A percentile compares a stretch with the other conserved stretches of the same genome.
phyloP scores from a whole-genome alignment of 202 grass and related monocot species.

The Panicum virgatum region DNA sequence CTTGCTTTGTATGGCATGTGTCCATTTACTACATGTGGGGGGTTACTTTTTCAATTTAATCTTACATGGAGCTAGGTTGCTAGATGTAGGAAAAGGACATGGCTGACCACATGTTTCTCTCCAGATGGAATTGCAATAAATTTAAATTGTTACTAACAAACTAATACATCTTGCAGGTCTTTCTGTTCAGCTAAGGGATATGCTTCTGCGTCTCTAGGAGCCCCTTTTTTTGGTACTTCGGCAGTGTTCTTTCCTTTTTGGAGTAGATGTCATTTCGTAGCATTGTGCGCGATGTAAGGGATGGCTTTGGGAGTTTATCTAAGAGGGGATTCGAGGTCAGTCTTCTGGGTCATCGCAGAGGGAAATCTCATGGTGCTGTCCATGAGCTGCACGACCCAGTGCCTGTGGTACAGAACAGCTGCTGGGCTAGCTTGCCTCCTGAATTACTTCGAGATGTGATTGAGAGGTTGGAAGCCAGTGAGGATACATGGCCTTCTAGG shows the following conservation, averaged over 20 bases:
- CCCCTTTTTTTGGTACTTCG: not conserved
- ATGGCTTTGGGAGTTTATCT: conserved; percentile 86
- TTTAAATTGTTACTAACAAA: conserved; percentile 15
- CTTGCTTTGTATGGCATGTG: not conserved
- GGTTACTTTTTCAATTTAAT: not conserved
- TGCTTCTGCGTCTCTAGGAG: conserved; percentile 9
- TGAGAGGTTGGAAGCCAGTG: conserved; percentile 65
- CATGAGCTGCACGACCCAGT: conserved; percentile 61
- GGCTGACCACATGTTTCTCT: not conserved
- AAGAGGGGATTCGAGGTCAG: conserved; percentile 75
- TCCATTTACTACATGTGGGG: not conserved
- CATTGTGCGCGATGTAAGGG: conserved; percentile 78
- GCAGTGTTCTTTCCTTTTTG: conserved; percentile 4
- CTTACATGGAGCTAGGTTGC: not conserved
- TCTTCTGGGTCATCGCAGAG: conserved; percentile 48
- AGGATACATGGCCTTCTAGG: conserved; percentile 65
- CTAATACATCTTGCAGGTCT: conserved; percentile 22
- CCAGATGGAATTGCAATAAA: not conserved
- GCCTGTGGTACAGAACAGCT: conserved; percentile 51
- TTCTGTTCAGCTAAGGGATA: not conserved
- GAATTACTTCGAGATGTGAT: conserved; percentile 79
- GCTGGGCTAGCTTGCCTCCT: conserved; percentile 69
- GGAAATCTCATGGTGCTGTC: conserved; percentile 70
- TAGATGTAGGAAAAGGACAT: conserved; percentile 2
- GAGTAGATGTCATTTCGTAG: conserved; percentile 81